These are phyloP conservation scores for Cladophialophora carrionii DNA, from an alignment of 2,329 filamentous ascomycete genomes.

Conservation along the genomic window DNA sequence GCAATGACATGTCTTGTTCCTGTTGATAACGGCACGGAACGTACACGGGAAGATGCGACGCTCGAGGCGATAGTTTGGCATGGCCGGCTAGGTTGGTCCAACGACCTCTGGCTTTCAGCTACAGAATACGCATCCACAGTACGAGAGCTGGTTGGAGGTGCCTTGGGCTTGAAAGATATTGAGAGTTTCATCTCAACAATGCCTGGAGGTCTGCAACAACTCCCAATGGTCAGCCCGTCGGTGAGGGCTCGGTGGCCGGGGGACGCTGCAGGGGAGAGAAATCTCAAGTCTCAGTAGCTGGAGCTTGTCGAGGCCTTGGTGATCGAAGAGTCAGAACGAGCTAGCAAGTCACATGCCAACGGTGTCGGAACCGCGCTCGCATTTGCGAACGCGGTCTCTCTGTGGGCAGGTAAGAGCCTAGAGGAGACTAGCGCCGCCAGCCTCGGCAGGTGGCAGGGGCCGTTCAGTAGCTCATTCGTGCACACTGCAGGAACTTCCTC, in stretches of 20 bases:
- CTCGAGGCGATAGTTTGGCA: conserved; percentile 6
- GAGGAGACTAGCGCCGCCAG: not conserved
- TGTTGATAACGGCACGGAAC: conserved; percentile 4
- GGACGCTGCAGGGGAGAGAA: not conserved
- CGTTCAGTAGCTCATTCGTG: not conserved
- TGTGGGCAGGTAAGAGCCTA: no score
- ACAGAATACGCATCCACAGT: not conserved
- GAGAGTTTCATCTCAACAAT: not conserved
- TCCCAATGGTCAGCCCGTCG: not conserved
- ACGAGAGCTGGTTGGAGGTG: not conserved
- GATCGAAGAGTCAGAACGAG: not conserved
- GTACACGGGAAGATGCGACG: conserved; percentile 1
- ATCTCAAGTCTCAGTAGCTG: not conserved
- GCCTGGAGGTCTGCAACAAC: not conserved
- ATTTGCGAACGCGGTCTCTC: no score
- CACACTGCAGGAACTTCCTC: not conserved
- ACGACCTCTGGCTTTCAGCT: not conserved
- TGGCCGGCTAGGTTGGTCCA: conserved; percentile 1
- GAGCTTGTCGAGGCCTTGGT: not conserved
- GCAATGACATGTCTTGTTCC: not conserved
- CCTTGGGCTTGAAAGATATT: not conserved
- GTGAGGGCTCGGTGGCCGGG: not conserved
- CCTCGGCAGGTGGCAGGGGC: not conserved
- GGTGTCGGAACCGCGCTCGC: not conserved
- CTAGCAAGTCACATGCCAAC: not conserved